Conservation (phyloP, 2,329 filamentous ascomycete species). For the Didymella lethalis region DNA sequence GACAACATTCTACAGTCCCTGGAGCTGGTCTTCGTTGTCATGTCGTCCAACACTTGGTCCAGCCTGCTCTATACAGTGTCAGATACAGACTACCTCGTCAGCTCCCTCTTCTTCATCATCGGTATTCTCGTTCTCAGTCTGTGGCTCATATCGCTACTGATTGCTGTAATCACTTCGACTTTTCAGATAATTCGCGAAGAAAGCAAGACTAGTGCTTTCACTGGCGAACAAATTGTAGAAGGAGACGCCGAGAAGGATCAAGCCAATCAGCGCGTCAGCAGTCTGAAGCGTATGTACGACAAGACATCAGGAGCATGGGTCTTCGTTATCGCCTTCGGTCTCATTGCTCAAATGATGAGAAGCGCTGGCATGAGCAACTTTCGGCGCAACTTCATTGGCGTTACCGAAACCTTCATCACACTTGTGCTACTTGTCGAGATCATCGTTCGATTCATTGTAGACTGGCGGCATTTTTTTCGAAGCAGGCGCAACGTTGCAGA, state of each 20-base stretch:
- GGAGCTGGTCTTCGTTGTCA: conserved; percentile 95
- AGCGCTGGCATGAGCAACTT: conserved; percentile 75
- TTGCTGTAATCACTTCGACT: conserved; percentile 97
- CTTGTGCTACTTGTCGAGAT: conserved; percentile 83
- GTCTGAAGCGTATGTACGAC: conserved; percentile 75
- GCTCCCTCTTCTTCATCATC: conserved; percentile 76
- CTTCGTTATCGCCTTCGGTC: conserved; percentile 76
- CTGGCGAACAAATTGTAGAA: conserved; percentile 67
- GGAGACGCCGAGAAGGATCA: conserved; percentile 44
- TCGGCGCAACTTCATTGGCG: conserved; percentile 70
- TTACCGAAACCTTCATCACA: conserved; percentile 78
- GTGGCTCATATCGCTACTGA: conserved; percentile 93
- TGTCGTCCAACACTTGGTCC: conserved; percentile 97
- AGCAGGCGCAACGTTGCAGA: conserved; percentile 81
- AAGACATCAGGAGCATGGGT: conserved; percentile 82
- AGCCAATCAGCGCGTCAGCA: conserved; percentile 53
- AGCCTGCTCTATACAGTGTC: conserved; percentile 94
- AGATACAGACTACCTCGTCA: conserved; percentile 86
- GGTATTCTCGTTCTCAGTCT: conserved; percentile 91
- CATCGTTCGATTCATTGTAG: conserved; percentile 74
- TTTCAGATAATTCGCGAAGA: conserved; percentile 99
- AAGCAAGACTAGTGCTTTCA: conserved; percentile 92
- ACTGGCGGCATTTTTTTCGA: conserved; percentile 82
- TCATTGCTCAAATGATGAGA: conserved; percentile 79
- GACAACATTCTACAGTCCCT: conserved; percentile 93